phyloP scores from a whole-genome alignment of 2,329 filamentous ascomycete genomes.

The Taxawa tesnikishii region DNA sequence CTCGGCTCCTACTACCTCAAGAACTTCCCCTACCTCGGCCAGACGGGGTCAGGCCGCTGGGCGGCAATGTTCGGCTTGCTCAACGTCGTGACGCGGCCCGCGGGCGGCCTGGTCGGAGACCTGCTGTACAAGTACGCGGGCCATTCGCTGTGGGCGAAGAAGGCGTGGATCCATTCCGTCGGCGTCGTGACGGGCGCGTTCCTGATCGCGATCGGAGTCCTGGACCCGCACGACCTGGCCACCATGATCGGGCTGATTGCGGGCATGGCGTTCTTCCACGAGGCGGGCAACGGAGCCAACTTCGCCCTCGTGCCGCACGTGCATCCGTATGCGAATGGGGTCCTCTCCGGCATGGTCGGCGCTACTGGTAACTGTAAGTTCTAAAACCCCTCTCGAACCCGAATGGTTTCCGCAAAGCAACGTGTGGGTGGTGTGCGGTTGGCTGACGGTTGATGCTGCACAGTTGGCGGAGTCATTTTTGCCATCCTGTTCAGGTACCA shows the following conservation, averaged over 20 bases:
- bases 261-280: conserved; percentile 63
- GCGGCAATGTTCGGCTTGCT: conserved; percentile 60
- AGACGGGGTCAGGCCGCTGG: conserved; percentile 43
- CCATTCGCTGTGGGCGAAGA: conserved; percentile 46
- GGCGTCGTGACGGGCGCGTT: conserved; percentile 43
- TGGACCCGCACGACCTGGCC: conserved; percentile 45
- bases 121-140: conserved; percentile 37
- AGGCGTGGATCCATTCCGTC: conserved; percentile 43
- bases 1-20: conserved; percentile 43
- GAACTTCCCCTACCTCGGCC: conserved; percentile 40
- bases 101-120: conserved; percentile 48
- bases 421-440: too few species aligned
- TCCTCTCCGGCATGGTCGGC: conserved; percentile 63
- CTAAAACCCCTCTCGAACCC: too few species aligned
- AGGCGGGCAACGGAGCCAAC: conserved; percentile 72
- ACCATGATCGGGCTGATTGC: conserved; percentile 66
- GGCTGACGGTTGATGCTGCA: too few species aligned
- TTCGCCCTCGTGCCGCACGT: conserved; percentile 79
- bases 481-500: conserved; percentile 67
- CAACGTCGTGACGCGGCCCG: conserved; percentile 52
- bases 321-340: conserved; percentile 65
- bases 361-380: conserved; percentile 50
- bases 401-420: too few species aligned
- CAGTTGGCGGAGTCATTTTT: conserved; percentile 70
- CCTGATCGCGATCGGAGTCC: conserved; percentile 44